phyloP scores from a whole-genome alignment of 129 eudicot genomes.

The Apium graveolens region DNA sequence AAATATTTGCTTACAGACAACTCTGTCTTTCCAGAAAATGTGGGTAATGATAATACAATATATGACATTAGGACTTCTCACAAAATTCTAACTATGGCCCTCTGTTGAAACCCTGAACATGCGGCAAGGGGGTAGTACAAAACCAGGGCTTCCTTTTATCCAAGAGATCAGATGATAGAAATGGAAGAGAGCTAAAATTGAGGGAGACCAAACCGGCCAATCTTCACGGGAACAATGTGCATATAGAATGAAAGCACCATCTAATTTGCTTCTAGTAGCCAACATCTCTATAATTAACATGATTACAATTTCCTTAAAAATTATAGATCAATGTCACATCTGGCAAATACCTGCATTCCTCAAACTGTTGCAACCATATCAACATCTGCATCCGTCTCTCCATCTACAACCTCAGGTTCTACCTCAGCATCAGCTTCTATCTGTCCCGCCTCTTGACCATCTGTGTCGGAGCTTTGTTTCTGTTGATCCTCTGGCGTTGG shows the following conservation, averaged over 20 bases:
- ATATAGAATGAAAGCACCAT: neutral
- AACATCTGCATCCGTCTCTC: constrained; percentile 58
- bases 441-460: constrained; percentile 68
- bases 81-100: neutral
- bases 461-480: constrained; percentile 63
- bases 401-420: constrained; percentile 62
- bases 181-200: neutral
- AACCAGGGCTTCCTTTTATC: neutral
- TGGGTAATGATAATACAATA: neutral
- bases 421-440: constrained; percentile 48
- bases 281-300: neutral
- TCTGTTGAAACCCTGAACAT: neutral
- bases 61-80: too few relatives aligned
- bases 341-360: neutral
- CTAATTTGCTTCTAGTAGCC: neutral
- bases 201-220: neutral
- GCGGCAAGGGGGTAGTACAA: neutral
- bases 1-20: neutral
- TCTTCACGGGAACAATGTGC: neutral
- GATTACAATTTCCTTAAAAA: neutral
- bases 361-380: constrained; percentile 42
- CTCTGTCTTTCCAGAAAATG: neutral
- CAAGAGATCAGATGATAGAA: neutral
- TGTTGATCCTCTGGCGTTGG: constrained; percentile 53
- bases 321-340: neutral